A percentile compares a stretch with the other conserved stretches of the same genome.
phyloP scores from a whole-genome alignment of 257 asterid genomes.

The Nicotiana otophora region DNA sequence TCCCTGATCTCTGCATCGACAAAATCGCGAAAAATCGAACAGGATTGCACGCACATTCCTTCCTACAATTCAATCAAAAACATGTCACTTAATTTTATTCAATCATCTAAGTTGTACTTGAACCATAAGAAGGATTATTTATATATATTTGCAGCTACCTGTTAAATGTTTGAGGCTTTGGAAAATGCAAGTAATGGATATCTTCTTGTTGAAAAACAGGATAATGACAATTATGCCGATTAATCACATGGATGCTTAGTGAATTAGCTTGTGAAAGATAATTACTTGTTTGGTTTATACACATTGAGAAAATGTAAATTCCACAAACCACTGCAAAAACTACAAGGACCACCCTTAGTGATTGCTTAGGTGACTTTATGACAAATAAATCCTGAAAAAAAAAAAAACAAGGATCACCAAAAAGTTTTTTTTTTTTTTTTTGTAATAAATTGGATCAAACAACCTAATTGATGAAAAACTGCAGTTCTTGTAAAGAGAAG shows the following conservation, averaged over 20 bases:
- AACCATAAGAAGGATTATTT: not conserved
- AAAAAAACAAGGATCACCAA: not conserved
- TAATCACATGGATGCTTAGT: slow-evolving; percentile 21
- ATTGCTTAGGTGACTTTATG: slow-evolving; percentile 40
- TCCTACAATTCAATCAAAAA: slow-evolving; percentile 30
- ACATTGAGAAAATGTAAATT: slow-evolving; percentile 43
- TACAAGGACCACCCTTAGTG: slow-evolving; percentile 41
- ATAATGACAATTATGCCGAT: slow-evolving; percentile 31
- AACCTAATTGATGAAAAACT: not conserved
- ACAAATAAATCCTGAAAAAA: slow-evolving; percentile 39
- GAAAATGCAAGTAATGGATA: slow-evolving; percentile 54
- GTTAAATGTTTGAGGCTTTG: slow-evolving; percentile 52
- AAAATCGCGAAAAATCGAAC: slow-evolving; percentile 59
- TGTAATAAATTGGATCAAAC: not conserved
- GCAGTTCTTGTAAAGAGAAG: not conserved
- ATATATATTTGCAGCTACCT: slow-evolving; percentile 32
- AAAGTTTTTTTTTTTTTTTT: not conserved
- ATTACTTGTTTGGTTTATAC: slow-evolving; percentile 32
- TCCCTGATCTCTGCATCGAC: slow-evolving; percentile 89
- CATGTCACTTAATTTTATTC: not conserved
- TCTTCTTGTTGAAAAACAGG: slow-evolving; percentile 26
- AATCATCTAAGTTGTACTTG: not conserved
- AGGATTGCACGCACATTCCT: slow-evolving; percentile 82
- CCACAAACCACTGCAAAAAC: slow-evolving; percentile 47
- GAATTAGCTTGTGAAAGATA: slow-evolving; percentile 24